Evolutionary conservation across 169 alveolate species (phyloP), one percentile per base, ranked within the genome.

Genomic region (Eimeria maxima): DNA sequence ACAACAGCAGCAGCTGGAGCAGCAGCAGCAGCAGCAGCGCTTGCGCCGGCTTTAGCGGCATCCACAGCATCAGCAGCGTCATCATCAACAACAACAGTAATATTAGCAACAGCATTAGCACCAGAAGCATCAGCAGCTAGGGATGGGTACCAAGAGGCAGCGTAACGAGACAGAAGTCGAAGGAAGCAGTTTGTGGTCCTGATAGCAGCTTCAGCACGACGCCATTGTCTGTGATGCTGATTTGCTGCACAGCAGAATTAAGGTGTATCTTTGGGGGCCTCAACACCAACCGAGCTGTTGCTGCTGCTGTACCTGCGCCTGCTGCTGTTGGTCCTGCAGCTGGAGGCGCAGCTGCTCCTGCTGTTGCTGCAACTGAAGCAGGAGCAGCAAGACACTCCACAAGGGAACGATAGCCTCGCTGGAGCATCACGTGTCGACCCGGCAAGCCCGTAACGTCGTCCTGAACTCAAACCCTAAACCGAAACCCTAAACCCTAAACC

Each of bases 401-500:
- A 14, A 78, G 50, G 4, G 95, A 47, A 50, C 53, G 69, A 50
- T 90, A 90, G 29, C 95, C 95, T 20, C 76, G 73, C 71, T 63
- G 71, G 3, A 90, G 69, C n/a, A 90, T 76, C 74, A 90, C 95
- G 50, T 90, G 95, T 2, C 63, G 95, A 14, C 95, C 95, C 10
- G 74, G 88, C 29, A 90, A 69, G 0, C 87, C 95, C 73, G 95
- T 90, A 47, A 47, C 73, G 29, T 90, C 95, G 57, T 90, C 95
- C 95, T 90, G 88, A 42, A 29, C 60, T 18, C 84, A 73, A 53
- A 53, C 60, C 60, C 60, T 53, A 53, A 53, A 53, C 60, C 60
- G 10, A 53, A 53, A 53, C 60, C 1, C 60, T 53, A 53, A 53
- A 53, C 60, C 60, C 60, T 53, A 53, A 53, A 53, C 60, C 60